A percentile compares a stretch with the other conserved stretches of the same genome.
Conservation (phyloP, 208 protist species). For the Trypanosomatidae sp. region DNA sequence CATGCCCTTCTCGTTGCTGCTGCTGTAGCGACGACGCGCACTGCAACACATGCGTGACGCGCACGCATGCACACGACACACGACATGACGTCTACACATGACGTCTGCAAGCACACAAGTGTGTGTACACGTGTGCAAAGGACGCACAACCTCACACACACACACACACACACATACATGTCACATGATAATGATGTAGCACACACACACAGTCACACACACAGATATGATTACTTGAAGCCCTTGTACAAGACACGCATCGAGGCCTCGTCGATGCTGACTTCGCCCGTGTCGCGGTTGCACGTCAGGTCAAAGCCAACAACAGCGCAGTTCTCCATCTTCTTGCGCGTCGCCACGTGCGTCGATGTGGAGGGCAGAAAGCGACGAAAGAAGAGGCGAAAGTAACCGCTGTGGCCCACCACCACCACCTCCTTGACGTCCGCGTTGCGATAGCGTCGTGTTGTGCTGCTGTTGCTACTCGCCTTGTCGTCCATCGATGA, state of each 20-base stretch:
- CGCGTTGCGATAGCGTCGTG: no score
- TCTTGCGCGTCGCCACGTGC: constrained; percentile 63
- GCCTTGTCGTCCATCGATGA: constrained; percentile 3
- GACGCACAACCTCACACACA: no score
- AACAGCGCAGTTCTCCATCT: constrained; percentile 84
- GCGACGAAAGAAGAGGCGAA: constrained; percentile 76
- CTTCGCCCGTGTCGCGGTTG: constrained; percentile 41
- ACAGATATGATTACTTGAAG: constrained; percentile 29
- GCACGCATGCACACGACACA: no score
- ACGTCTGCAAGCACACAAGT: no score
- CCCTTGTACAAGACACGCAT: constrained; percentile 68
- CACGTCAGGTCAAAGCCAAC: constrained; percentile 66
- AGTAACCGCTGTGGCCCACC: constrained; percentile 85
- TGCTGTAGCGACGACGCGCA: no score
- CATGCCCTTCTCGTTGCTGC: no score
- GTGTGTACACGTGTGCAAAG: no score
- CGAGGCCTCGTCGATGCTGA: constrained; percentile 54
- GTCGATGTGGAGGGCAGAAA: constrained; percentile 61
- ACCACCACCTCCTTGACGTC: constrained; percentile 80
- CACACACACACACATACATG: no score
- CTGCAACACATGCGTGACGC: not conserved
- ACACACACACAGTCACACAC: no score
- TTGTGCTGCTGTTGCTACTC: constrained; percentile 4
- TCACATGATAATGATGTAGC: no score
- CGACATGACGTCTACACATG: no score